These are phyloP conservation scores for Monilinia aucupariae DNA, from an alignment of 2,329 filamentous ascomycete species.

Conservation along the genomic window DNA sequence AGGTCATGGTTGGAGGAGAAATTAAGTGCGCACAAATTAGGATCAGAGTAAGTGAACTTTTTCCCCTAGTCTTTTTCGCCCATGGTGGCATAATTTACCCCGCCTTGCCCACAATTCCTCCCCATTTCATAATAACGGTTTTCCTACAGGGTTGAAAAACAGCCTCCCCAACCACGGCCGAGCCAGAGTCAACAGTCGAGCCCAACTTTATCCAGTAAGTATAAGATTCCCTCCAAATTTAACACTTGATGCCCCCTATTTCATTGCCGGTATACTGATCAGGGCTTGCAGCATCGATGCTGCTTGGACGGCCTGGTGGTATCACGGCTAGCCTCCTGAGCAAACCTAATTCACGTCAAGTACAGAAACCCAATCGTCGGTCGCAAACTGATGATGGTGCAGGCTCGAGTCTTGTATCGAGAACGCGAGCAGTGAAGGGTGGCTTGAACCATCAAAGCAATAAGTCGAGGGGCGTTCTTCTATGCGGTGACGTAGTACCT, in stretches of 20 bases:
- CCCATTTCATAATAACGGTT: constrained; percentile 2
- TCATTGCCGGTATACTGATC: constrained; percentile 11
- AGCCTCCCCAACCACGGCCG: constrained; percentile 21
- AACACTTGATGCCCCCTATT: not conserved
- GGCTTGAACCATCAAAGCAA: constrained; percentile 54
- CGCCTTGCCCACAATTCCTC: not conserved
- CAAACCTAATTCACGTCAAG: constrained; percentile 59
- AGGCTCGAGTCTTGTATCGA: constrained; percentile 40
- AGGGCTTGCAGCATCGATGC: constrained; percentile 43
- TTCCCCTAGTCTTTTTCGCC: not conserved
- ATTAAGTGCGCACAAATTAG: constrained; percentile 58
- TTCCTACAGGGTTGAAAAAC: constrained; percentile 22
- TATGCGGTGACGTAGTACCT: constrained; percentile 96
- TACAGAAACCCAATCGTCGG: constrained; percentile 44
- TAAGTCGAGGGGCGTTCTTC: constrained; percentile 79
- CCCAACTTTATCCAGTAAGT: constrained; percentile 31
- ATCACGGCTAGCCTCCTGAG: constrained; percentile 84
- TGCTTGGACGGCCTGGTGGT: constrained; percentile 62
- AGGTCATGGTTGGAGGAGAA: constrained; percentile 86
- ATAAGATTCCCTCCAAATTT: not conserved
- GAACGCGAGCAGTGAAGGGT: constrained; percentile 46
- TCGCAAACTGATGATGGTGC: constrained; percentile 61
- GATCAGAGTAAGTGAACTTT: constrained; percentile 31
- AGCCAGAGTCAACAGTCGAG: constrained; percentile 31
- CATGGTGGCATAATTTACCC: not conserved